Conservation (phyloP, 148 eudicot genomes). For the Suaeda aralocaspica region DNA sequence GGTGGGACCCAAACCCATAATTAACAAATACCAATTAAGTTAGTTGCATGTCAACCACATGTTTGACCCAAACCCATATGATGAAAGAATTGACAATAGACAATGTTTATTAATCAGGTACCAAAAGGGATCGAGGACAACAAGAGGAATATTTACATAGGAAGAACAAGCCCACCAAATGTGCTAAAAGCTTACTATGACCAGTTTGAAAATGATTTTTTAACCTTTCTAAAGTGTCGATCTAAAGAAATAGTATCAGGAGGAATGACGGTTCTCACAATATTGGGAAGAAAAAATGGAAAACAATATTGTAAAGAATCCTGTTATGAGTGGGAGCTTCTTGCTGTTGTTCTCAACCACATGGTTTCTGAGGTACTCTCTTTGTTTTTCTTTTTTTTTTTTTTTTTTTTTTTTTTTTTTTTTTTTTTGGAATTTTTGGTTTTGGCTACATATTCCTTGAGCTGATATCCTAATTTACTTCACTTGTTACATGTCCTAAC, state of each 20-base stretch:
- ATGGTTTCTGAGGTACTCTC: constrained; percentile 61
- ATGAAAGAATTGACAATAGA: too few species aligned
- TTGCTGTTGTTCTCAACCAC: constrained; percentile 40
- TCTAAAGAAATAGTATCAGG: constrained; percentile 41
- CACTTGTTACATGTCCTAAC: too few species aligned
- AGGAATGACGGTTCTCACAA: constrained; percentile 52
- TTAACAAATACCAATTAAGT: too few species aligned
- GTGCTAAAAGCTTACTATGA: constrained; percentile 45
- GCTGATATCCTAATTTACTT: too few species aligned
- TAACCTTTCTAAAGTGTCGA: constrained; percentile 37
- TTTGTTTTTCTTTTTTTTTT: too few species aligned
- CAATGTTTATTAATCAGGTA: too few species aligned
- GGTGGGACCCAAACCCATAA: too few species aligned
- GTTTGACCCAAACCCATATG: too few species aligned
- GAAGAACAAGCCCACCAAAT: constrained; percentile 37
- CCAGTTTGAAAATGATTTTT: constrained; percentile 49
- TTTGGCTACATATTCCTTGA: too few species aligned
- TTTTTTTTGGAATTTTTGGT: too few species aligned
- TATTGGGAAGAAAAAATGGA: constrained; percentile 39
- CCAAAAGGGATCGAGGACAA: constrained; percentile 40
- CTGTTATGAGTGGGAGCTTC: constrained; percentile 40
- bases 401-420: too few species aligned
- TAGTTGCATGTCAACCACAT: too few species aligned
- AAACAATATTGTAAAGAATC: constrained; percentile 41
- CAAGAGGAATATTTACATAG: constrained; percentile 45